Percentiles rank a stretch among this genome's conserved stretches.
Conservation (phyloP, 331 rosid species). For the Erythrophleum ivorense region DNA sequence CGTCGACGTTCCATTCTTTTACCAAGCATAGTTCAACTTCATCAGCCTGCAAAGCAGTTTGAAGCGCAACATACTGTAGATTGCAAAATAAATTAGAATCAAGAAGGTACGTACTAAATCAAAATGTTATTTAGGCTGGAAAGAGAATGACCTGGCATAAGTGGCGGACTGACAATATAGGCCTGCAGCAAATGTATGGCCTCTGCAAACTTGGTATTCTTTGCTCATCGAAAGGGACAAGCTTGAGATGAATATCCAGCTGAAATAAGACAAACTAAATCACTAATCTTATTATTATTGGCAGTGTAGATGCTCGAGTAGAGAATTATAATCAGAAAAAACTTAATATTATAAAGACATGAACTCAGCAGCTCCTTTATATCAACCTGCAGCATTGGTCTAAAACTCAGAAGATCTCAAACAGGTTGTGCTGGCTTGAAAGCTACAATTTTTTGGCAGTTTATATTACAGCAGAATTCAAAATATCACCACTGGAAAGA, state of each 20-base stretch:
- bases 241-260: constrained; percentile 59
- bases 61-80: constrained; percentile 65
- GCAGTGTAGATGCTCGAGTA: constrained; percentile 13
- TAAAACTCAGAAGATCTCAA: constrained; percentile 19
- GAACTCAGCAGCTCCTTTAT: constrained; percentile 12
- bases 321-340: constrained; percentile 3
- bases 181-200: constrained; percentile 72
- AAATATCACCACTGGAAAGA: constrained; percentile 20
- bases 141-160: constrained; percentile 64
- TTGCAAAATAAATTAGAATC: constrained; percentile 35
- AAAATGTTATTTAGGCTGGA: constrained; percentile 27
- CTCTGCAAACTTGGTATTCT: constrained; percentile 60
- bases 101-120: background rate
- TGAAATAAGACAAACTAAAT: constrained; percentile 46
- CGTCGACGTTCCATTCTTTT: constrained; percentile 46
- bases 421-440: constrained; percentile 32
- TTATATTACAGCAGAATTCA: constrained; percentile 21
- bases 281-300: constrained; percentile 26
- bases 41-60: constrained; percentile 47
- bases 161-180: constrained; percentile 57
- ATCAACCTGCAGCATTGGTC: background rate
- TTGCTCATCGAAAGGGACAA: constrained; percentile 71
- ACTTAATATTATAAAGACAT: constrained; percentile 13
- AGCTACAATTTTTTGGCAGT: constrained; percentile 22
- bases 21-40: constrained; percentile 68